Conservation (phyloP, 306 rosid species). For the Ormosia semicastrata region DNA sequence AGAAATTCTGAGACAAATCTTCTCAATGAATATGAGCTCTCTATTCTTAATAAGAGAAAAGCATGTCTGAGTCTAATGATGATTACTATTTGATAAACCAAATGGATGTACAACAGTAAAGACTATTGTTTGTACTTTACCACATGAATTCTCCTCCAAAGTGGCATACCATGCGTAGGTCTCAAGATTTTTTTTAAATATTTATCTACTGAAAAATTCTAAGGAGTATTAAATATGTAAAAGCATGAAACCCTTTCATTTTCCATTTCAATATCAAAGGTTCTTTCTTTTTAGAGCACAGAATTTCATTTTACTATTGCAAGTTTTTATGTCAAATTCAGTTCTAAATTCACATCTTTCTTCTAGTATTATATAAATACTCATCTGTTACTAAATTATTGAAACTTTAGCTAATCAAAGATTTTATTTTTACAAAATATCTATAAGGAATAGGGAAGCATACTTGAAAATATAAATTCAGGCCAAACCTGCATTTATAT, state of each 20-base stretch:
- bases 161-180: not conserved
- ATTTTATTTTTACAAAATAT: slow-evolving; percentile 8
- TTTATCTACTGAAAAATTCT: too few species aligned
- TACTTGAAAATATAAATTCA: not conserved
- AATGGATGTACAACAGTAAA: not conserved
- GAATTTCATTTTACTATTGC: not conserved
- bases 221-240: not conserved
- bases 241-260: not conserved
- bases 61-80: not conserved
- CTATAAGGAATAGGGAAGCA: not conserved
- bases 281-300: not conserved
- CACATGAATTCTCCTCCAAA: not conserved
- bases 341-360: not conserved
- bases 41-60: not conserved
- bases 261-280: not conserved
- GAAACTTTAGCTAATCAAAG: not conserved
- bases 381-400: not conserved
- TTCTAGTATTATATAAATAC: not conserved
- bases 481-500: not conserved
- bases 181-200: not conserved
- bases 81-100: not conserved
- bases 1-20: not conserved
- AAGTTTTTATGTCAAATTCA: not conserved
- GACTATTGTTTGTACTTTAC: not conserved
- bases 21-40: not conserved